Evolutionary conservation across 2,329 filamentous ascomycete genomes (phyloP), one percentile per base, ranked within the genome.

Genomic region (Alternaria sp.): DNA sequence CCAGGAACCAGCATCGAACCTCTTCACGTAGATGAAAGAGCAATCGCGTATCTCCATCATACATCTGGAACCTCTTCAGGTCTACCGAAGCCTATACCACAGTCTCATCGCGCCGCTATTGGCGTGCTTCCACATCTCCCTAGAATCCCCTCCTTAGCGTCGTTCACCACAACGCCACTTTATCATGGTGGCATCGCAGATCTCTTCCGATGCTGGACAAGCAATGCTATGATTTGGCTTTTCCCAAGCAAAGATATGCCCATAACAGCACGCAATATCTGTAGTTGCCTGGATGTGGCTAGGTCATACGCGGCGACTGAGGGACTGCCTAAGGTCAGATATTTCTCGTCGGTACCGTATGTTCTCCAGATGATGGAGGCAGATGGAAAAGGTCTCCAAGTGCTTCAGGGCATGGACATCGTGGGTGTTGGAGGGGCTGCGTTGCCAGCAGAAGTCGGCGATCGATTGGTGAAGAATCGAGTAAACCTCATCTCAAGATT

Each of bases 341-440:
- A 89, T 65, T 90, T 90, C 66, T 87, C 87, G 0, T 87, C 84
- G 0, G 88, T 90, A 0, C 92, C 92, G 8, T 98, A 94, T 74
- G 93, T 98, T 36, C 86, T 91, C 75, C 92, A 93, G 49, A 86
- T 98, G 67, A 97, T 99, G 91, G 86, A 90, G 71, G 90, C 93
- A 11, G 96, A 92, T 70, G 92, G 97, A 80, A 92, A 95, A 80
- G 93, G 91, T 52, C 85, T 98, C 3, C 83, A 90, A 69, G 87
- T 97, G 5, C 78, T 64, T 20, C 69, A 69, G 40, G 68, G 64
- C 0, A 89, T 90, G 86, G 81, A 85, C 4, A 81, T 90, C 14
- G 87, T 90, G 0, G 87, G 87, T 7, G 86, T 90, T 0, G 88
- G 88, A 3, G 89, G 88, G 6, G 87, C 88, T 11, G 85, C 87